A percentile compares a stretch with the other conserved stretches of the same genome.
These are phyloP conservation scores for Termitomyces sp. DNA, from an alignment of 768 basidiomycete genomes.

Conservation along the genomic window DNA sequence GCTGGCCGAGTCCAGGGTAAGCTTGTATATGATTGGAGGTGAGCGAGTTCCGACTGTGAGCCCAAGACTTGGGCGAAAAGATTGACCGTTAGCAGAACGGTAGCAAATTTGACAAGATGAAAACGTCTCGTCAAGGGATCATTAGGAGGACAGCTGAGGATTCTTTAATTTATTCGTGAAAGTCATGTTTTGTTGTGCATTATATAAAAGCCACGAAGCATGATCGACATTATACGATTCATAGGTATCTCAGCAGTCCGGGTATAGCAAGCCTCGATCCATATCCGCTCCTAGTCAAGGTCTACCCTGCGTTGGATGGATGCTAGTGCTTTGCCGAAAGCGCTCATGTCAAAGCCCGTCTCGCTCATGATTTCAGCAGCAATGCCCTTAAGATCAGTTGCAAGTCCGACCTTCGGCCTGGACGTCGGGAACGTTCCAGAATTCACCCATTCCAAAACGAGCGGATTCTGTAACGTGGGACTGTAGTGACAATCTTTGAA, in stretches of 20 bases:
- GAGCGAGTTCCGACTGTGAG: too few species aligned
- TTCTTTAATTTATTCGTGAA: too few species aligned
- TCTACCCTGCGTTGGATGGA: conserved; percentile 9
- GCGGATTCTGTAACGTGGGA: conserved; percentile 38
- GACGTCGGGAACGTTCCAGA: conserved; percentile 5
- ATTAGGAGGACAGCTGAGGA: too few species aligned
- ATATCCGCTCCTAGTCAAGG: not conserved
- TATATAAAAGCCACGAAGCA: too few species aligned
- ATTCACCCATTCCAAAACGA: conserved; percentile 36
- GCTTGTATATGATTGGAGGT: too few species aligned
- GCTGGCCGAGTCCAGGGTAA: too few species aligned
- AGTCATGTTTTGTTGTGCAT: too few species aligned
- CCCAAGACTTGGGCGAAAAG: too few species aligned
- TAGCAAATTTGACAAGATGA: too few species aligned
- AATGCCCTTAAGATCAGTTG: conserved; percentile 3
- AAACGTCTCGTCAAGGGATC: too few species aligned
- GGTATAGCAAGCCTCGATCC: not conserved
- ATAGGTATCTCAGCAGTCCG: not conserved
- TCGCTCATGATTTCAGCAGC: conserved; percentile 16
- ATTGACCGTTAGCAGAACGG: too few species aligned
- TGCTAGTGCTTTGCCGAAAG: conserved; percentile 14
- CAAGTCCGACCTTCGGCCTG: not conserved
- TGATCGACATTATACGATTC: too few species aligned
- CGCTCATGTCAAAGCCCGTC: conserved; percentile 16
- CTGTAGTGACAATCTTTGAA: conserved; percentile 39